Evolutionary conservation across 2,329 filamentous ascomycete species (phyloP).

Genomic region (Penicillium sp.): DNA sequence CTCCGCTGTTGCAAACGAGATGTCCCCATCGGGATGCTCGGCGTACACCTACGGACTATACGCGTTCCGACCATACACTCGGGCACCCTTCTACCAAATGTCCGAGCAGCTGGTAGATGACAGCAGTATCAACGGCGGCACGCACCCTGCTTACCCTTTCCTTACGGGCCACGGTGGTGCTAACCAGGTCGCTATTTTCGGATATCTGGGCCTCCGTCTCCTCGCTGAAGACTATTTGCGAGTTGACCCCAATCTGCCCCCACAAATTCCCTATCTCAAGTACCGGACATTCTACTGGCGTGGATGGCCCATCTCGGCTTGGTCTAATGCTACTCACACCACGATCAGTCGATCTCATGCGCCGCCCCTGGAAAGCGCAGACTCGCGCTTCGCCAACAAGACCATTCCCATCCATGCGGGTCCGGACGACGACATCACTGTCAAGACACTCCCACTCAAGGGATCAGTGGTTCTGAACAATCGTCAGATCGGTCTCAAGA

Average conservation of each 20-base stretch:
- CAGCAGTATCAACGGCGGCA: conserved; percentile 63
- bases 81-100: conserved; percentile 71
- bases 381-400: conserved; percentile 56
- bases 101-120: conserved; percentile 71
- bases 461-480: conserved; percentile 62
- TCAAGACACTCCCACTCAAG: conserved; percentile 54
- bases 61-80: conserved; percentile 65
- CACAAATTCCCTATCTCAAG: conserved; percentile 64
- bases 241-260: conserved; percentile 67
- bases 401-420: conserved; percentile 65
- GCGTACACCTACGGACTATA: conserved; percentile 70
- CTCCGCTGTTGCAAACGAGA: conserved; percentile 67
- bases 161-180: conserved; percentile 72
- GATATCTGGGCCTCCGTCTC: conserved; percentile 68
- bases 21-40: conserved; percentile 69
- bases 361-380: conserved; percentile 55
- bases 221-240: conserved; percentile 62
- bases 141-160: conserved; percentile 72
- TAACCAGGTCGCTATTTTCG: conserved; percentile 69
- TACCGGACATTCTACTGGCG: conserved; percentile 70
- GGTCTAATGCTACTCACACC: conserved; percentile 68
- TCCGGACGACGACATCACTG: conserved; percentile 43
- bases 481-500: conserved; percentile 58
- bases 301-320: conserved; percentile 65
- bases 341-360: conserved; percentile 59